These are phyloP conservation scores for Aspergillus campestris DNA, from an alignment of 495 filamentous ascomycete species.

Conservation along the genomic window DNA sequence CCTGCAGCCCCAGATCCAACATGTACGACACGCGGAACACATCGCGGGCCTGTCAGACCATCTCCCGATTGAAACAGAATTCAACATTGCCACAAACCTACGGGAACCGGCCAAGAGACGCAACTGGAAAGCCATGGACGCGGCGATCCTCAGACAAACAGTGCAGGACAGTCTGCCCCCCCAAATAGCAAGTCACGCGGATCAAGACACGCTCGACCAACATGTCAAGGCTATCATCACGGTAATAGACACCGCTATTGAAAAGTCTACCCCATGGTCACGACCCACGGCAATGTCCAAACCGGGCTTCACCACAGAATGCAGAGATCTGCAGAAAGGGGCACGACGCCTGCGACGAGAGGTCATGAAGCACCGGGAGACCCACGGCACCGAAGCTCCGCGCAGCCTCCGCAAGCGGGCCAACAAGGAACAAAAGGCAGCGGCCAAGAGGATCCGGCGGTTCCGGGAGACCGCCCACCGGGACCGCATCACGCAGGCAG, in stretches of 20 bases:
- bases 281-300: background rate
- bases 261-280: conserved; percentile 1
- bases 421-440: background rate
- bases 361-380: too few relatives aligned
- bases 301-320: background rate
- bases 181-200: too few relatives aligned
- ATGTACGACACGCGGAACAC: too few relatives aligned
- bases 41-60: too few relatives aligned
- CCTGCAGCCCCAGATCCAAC: too few relatives aligned
- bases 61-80: too few relatives aligned
- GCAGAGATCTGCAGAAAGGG: background rate
- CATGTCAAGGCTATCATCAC: background rate
- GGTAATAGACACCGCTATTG: background rate
- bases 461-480: background rate
- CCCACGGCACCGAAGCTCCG: background rate
- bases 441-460: background rate
- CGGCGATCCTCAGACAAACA: too few relatives aligned
- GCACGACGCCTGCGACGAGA: background rate
- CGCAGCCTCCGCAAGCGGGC: background rate
- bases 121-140: too few relatives aligned
- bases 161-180: too few relatives aligned
- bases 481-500: background rate
- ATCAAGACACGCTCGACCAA: too few relatives aligned
- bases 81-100: too few relatives aligned
- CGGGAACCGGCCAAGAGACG: too few relatives aligned